Evolutionary conservation across 805 yeast genomes (phyloP), one percentile per base, ranked within the genome.

Genomic region (Ogataea salicorniae): DNA sequence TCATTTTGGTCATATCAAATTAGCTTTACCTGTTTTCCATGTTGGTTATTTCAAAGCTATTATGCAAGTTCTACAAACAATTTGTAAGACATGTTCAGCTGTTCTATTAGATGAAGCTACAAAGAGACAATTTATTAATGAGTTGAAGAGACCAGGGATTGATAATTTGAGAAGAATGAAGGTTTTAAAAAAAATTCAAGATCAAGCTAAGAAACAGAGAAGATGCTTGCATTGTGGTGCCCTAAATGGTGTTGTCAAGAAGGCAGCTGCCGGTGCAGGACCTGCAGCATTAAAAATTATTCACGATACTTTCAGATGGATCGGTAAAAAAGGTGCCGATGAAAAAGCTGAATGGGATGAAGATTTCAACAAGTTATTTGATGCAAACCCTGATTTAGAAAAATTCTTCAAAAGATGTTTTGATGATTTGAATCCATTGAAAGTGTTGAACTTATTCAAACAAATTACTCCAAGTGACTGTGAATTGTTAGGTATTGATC

Each of bases 11-110:
- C 97, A 95, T 61, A 80, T 94, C 53, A 80, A 88, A 59, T 75
- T 94, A 45, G 96, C 98, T 0, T 72, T 94, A 40, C 99, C 99
- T 1, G 98, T 91, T 14, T 94, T 92, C 71, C 99, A 94, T 62
- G 94, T 94, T 41, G 99, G 99, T 17, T 94, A 91, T 66, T 94
- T 94, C 76, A 92, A 92, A 65, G 83, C 91, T 39, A 86, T 89
- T 20, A 86, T 94, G 54, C 85, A 82, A 61, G 90, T 94, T 37
- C 69, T 94, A 46, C 99, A 94, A 66, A 80, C 87, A 46, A 82
- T 94, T 51, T 94, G 99, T 73, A 94, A 94, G 64, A 80, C 77
- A 53, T 94, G 99, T 69, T 86, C 95, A 1, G 72, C 83, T 9
- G 68, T 94, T 22, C 70, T 94, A 53, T 70, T 94, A 39, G 87